Conservation (phyloP, 1,284 basidiomycete species). For the Ceratobasidium papillatum region DNA sequence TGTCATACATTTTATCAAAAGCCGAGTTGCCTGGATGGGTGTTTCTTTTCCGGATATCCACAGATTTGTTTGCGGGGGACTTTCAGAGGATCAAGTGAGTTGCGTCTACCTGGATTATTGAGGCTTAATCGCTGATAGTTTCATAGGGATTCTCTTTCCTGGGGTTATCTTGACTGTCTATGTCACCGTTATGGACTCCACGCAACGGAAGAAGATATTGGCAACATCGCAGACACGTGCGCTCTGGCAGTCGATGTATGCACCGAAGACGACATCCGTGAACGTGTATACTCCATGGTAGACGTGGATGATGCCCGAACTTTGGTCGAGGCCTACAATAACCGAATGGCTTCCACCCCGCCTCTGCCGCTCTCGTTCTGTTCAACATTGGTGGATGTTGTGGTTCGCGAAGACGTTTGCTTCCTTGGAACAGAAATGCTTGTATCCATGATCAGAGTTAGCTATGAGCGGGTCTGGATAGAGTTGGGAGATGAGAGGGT, state of each 20-base stretch:
- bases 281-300: background rate
- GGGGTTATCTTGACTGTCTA: slow-evolving; percentile 4
- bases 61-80: background rate
- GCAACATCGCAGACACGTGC: background rate
- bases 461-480: slow-evolving; percentile 1
- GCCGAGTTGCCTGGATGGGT: background rate
- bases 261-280: background rate
- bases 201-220: background rate
- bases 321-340: slow-evolving; percentile 5
- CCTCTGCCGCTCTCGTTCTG: background rate
- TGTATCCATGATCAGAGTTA: background rate
- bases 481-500: background rate
- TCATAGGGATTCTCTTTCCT: background rate
- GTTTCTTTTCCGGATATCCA: background rate
- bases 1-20: slow-evolving; percentile 4
- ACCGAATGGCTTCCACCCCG: background rate
- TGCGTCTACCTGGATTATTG: too few relatives aligned
- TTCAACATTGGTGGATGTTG: background rate
- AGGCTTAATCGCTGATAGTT: background rate
- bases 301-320: slow-evolving; percentile 3
- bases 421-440: background rate
- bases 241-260: background rate
- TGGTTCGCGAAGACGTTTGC: background rate
- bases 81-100: background rate
- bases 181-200: slow-evolving; percentile 18